These are phyloP conservation scores for Coprinellus micaceus DNA, from an alignment of 768 basidiomycete genomes.

Conservation along the genomic window DNA sequence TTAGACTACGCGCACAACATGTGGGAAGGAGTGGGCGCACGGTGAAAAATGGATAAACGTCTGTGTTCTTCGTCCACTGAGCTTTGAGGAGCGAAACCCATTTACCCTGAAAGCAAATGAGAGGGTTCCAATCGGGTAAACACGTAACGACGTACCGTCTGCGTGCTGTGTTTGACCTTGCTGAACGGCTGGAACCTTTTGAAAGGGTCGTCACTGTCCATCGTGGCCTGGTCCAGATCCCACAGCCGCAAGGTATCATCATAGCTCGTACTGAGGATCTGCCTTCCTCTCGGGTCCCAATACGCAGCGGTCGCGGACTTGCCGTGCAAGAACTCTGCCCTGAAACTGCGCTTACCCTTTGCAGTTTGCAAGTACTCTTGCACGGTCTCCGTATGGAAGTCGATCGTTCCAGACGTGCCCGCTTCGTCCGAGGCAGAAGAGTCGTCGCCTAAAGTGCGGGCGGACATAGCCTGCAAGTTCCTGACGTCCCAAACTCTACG, in stretches of 20 bases:
- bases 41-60: slow-evolving; percentile 81
- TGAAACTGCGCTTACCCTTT: slow-evolving; percentile 50
- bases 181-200: slow-evolving; percentile 61
- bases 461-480: slow-evolving; percentile 49
- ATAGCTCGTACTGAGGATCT: slow-evolving; percentile 81
- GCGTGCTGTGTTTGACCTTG: slow-evolving; percentile 69
- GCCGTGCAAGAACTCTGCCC: slow-evolving; percentile 64
- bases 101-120: slow-evolving; percentile 51
- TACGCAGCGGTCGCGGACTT: slow-evolving; percentile 81
- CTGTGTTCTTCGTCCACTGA: slow-evolving; percentile 74
- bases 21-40: slow-evolving; percentile 34
- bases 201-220: slow-evolving; percentile 47
- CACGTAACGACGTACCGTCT: slow-evolving; percentile 52
- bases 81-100: slow-evolving; percentile 80
- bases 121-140: background rate
- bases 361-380: slow-evolving; percentile 48
- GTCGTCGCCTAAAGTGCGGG: slow-evolving; percentile 29
- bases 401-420: slow-evolving; percentile 21
- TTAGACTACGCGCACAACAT: background rate
- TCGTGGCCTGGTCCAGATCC: slow-evolving; percentile 56
- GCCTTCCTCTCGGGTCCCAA: slow-evolving; percentile 79
- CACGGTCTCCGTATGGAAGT: slow-evolving; percentile 42
- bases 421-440: slow-evolving; percentile 23
- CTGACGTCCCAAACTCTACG: slow-evolving; percentile 77
- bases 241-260: slow-evolving; percentile 76